Evolutionary conservation across 148 eudicot species (phyloP).

Genomic region (Agrostemma githago): DNA sequence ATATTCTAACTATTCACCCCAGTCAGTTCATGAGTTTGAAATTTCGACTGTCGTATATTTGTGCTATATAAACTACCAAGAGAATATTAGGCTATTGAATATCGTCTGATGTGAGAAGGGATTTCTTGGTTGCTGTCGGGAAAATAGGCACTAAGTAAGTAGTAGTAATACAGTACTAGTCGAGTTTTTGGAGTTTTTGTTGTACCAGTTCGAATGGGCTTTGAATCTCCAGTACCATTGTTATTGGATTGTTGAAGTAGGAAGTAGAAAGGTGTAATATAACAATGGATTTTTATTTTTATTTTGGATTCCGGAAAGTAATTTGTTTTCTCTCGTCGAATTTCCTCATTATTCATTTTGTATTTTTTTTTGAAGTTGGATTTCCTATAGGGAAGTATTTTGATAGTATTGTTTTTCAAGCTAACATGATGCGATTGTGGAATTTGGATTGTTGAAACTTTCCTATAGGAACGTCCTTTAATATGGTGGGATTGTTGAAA

Average conservation of each 20-base stretch:
- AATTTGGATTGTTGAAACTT: no score
- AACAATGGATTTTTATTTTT: background rate
- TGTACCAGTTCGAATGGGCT: constrained; percentile 15
- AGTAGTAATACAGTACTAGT: background rate
- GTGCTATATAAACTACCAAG: constrained; percentile 24
- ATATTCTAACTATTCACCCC: constrained; percentile 13
- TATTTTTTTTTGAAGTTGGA: background rate
- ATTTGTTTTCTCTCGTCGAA: background rate
- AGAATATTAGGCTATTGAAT: constrained; percentile 22
- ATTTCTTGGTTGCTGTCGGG: constrained; percentile 13
- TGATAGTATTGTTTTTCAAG: background rate
- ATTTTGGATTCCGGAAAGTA: background rate
- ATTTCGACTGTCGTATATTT: constrained; percentile 20
- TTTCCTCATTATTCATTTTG: background rate
- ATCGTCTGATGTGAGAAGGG: constrained; percentile 20
- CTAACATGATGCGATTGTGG: background rate
- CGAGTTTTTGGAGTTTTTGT: no score
- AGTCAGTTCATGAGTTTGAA: constrained; percentile 9
- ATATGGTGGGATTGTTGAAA: no score
- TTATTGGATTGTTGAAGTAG: no score
- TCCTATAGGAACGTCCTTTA: no score
- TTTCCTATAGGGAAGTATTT: background rate
- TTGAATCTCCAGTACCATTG: constrained; percentile 10
- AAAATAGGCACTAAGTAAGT: constrained; percentile 6
- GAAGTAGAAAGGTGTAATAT: background rate